A percentile compares a stretch with the other conserved stretches of the same genome.
These are phyloP conservation scores for Leucogyrophana mollusca DNA, from an alignment of 768 basidiomycete species.

Conservation along the genomic window DNA sequence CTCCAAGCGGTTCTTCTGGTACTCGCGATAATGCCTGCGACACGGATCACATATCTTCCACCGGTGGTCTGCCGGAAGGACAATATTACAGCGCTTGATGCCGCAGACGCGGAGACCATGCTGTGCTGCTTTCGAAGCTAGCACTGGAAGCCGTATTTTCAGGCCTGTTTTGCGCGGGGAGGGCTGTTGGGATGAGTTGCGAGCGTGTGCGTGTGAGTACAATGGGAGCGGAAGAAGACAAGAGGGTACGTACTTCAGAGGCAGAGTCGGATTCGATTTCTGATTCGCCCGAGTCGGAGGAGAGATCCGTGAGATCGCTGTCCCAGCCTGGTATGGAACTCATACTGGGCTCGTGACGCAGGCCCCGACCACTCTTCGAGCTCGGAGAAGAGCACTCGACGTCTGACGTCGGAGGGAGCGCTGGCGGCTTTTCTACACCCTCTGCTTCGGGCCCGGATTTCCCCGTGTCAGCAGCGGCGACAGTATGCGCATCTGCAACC, in stretches of 20 bases:
- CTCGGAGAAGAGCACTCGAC: no score
- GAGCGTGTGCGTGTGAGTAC: no score
- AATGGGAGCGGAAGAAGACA: no score
- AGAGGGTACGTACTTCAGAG: not conserved
- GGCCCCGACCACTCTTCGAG: not conserved
- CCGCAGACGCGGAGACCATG: slow-evolving; percentile 27
- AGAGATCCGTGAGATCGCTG: slow-evolving; percentile 22
- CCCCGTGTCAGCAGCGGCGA: not conserved
- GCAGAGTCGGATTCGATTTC: slow-evolving; percentile 4
- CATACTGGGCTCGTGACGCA: not conserved
- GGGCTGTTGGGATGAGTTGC: no score
- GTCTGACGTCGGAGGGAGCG: not conserved
- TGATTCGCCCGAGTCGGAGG: slow-evolving; percentile 11
- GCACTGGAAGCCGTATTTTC: slow-evolving; percentile 23
- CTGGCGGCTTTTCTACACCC: not conserved
- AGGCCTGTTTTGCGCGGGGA: not conserved
- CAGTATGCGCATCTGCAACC: not conserved
- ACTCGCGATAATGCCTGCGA: slow-evolving; percentile 34
- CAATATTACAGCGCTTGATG: slow-evolving; percentile 31
- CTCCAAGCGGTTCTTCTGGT: slow-evolving; percentile 32
- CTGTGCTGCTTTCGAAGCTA: slow-evolving; percentile 3
- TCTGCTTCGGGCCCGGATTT: not conserved
- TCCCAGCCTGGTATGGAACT: slow-evolving; percentile 16
- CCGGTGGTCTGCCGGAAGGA: slow-evolving; percentile 29
- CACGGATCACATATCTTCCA: slow-evolving; percentile 47